Conservation (phyloP, 768 basidiomycete genomes). For the Kwoniella botswanensis region DNA sequence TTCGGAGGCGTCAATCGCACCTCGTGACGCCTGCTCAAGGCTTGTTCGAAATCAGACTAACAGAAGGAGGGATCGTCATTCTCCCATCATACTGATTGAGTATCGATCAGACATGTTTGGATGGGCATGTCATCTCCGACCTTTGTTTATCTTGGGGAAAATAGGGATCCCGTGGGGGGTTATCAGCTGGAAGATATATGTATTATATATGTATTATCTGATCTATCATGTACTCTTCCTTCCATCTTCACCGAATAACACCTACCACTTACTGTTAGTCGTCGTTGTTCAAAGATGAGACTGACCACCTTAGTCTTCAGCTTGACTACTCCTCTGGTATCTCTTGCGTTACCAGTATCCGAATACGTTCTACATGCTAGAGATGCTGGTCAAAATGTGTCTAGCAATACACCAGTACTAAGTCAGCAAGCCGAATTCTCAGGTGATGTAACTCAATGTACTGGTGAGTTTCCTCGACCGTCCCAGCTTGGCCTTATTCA, state of each 20-base stretch:
- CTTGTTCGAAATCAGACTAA: slow-evolving; percentile 5
- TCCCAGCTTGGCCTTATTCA: background rate
- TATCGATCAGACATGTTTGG: background rate
- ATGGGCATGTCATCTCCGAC: background rate
- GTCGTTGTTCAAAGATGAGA: background rate
- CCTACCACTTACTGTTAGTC: too few relatives aligned
- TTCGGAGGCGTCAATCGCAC: background rate
- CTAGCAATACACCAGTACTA: slow-evolving; percentile 13
- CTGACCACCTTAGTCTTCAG: background rate
- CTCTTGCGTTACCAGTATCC: slow-evolving; percentile 2
- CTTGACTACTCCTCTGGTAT: background rate
- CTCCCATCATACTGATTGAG: background rate
- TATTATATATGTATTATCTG: background rate
- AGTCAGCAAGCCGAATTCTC: slow-evolving; percentile 25
- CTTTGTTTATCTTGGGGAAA: too few relatives aligned
- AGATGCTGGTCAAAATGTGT: slow-evolving; percentile 4
- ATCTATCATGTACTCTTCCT: background rate
- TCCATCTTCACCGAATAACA: background rate
- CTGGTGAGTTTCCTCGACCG: slow-evolving; percentile 10
- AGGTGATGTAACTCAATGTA: slow-evolving; percentile 28
- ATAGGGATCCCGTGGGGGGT: too few relatives aligned
- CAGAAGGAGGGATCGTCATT: background rate
- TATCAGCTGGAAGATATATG: too few relatives aligned
- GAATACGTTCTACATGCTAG: slow-evolving; percentile 9
- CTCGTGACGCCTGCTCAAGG: background rate